Evolutionary conservation across 345 rosid genomes (phyloP).

Genomic region (Gossypium longicalyx): DNA sequence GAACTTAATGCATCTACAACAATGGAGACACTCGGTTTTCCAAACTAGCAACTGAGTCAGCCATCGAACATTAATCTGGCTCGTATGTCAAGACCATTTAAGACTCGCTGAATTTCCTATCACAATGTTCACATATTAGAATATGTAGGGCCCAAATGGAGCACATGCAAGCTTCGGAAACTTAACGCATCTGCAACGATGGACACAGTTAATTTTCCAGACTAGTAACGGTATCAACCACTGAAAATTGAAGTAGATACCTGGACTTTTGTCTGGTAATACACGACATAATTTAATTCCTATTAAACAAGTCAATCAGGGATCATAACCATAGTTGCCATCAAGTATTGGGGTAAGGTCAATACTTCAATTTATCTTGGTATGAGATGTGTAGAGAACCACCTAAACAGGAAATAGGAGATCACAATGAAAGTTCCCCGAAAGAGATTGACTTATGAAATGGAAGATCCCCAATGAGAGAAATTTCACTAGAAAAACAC

Average conservation of each 20-base stretch:
- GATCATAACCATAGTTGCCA: too few relatives aligned
- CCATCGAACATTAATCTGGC: too few relatives aligned
- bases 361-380: too few relatives aligned
- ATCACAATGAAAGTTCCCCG: too few relatives aligned
- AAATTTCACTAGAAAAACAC: too few relatives aligned
- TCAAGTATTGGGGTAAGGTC: too few relatives aligned
- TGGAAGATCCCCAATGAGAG: too few relatives aligned
- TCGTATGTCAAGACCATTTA: background rate
- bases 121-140: background rate
- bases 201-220: slow-evolving; percentile 7
- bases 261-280: slow-evolving; percentile 62
- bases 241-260: slow-evolving; percentile 32
- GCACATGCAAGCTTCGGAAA: slow-evolving; percentile 24
- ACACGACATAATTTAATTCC: background rate
- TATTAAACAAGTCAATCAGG: too few relatives aligned
- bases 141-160: background rate
- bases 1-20: slow-evolving; percentile 48
- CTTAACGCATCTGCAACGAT: slow-evolving; percentile 52
- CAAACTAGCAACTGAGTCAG: background rate
- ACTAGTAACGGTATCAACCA: slow-evolving; percentile 17
- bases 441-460: too few relatives aligned
- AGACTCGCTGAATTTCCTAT: background rate
- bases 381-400: too few relatives aligned
- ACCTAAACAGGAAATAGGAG: too few relatives aligned
- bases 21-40: slow-evolving; percentile 34